phyloP scores from a whole-genome alignment of 768 basidiomycete genomes.

The Leccinum boreale region DNA sequence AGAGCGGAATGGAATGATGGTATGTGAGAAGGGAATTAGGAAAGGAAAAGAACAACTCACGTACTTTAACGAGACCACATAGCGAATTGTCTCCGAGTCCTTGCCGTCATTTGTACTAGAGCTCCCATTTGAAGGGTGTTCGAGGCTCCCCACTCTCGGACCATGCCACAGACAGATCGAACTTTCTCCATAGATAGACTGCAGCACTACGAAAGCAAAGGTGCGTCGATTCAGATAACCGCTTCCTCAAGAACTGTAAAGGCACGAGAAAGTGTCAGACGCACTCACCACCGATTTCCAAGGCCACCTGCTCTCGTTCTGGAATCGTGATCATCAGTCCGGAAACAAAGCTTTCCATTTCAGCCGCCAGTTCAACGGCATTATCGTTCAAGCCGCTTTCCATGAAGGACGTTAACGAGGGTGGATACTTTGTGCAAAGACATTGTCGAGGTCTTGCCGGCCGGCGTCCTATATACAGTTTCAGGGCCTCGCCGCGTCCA shows the following conservation, averaged over 20 bases:
- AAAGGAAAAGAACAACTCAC: conserved; percentile 18
- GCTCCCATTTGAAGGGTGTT: not conserved
- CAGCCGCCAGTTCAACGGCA: conserved; percentile 15
- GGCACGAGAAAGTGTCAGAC: not conserved
- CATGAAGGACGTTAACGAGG: conserved; percentile 10
- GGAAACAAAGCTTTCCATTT: conserved; percentile 26
- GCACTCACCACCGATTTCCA: conserved; percentile 44
- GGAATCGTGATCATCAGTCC: conserved; percentile 29
- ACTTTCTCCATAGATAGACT: conserved; percentile 76
- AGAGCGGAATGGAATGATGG: not conserved
- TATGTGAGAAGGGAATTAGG: not conserved
- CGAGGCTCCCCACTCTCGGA: conserved; percentile 19
- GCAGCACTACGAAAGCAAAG: conserved; percentile 46
- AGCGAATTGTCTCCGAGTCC: conserved; percentile 47
- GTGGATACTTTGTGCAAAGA: conserved; percentile 1
- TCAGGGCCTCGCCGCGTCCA: conserved; percentile 6
- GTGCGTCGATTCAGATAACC: not conserved
- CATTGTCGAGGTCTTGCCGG: conserved; percentile 7
- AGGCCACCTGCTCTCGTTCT: conserved; percentile 42
- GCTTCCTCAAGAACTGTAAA: not conserved
- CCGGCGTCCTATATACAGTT: not conserved
- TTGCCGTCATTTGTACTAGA: conserved; percentile 16
- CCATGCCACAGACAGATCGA: conserved; percentile 60
- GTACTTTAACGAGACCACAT: conserved; percentile 64
- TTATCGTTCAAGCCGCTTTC: conserved; percentile 9